phyloP scores from a whole-genome alignment of 192 early-diverging fungal genomes.

The Dimargaris cristalligena region DNA sequence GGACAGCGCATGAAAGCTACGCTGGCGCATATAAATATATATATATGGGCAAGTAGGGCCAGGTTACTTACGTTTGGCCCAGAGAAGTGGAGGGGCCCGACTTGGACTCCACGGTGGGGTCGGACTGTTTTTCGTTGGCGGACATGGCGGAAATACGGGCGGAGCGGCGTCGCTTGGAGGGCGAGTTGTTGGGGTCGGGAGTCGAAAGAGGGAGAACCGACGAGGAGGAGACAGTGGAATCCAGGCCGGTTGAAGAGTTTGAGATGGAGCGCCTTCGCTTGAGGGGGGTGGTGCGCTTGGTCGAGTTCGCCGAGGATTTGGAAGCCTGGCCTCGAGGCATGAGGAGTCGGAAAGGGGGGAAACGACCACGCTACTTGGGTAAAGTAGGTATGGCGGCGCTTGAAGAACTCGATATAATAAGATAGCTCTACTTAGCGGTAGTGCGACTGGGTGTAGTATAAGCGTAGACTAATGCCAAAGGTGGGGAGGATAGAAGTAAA shows the following conservation, averaged over 20 bases:
- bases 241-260: background rate
- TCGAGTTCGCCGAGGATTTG: background rate
- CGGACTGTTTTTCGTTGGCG: no score
- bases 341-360: background rate
- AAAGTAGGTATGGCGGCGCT: background rate
- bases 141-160: background rate
- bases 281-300: background rate
- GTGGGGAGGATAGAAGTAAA: background rate
- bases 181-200: background rate
- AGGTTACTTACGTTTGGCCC: no score
- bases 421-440: background rate
- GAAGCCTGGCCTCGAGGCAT: conserved; percentile 10
- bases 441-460: no score
- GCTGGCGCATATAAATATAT: no score
- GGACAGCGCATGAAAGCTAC: no score
- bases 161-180: background rate
- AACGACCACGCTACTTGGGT: background rate
- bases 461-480: background rate
- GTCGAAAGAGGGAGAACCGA: background rate
- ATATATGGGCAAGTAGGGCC: no score
- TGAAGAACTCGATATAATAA: background rate
- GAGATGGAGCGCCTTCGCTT: conserved; percentile 6
- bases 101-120: background rate
- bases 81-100: background rate
- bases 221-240: background rate